These are phyloP conservation scores for Nicotiana noctiflora DNA, from an alignment of 257 asterid species.

Conservation along the genomic window DNA sequence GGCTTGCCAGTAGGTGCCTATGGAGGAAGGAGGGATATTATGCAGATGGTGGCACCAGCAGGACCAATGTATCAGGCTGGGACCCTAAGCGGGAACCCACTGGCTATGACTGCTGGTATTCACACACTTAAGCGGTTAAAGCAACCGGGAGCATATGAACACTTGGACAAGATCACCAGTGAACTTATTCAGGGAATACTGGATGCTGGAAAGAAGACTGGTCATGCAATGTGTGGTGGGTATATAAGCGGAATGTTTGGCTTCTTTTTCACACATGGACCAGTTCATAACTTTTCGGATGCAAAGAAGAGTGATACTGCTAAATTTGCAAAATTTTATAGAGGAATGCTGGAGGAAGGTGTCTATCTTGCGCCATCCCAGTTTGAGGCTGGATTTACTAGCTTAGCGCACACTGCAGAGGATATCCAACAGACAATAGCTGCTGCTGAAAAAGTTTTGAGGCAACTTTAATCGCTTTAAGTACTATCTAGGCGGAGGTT, in stretches of 20 bases:
- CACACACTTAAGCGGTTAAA: slow-evolving; percentile 78
- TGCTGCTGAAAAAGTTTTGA: slow-evolving; percentile 81
- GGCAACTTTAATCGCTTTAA: not conserved
- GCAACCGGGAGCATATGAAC: slow-evolving; percentile 60
- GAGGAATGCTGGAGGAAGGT: slow-evolving; percentile 93
- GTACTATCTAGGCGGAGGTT: not conserved
- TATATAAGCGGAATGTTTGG: slow-evolving; percentile 84
- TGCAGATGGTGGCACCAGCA: slow-evolving; percentile 99
- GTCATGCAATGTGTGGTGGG: slow-evolving; percentile 81
- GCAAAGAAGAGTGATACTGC: slow-evolving; percentile 87
- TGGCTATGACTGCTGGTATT: slow-evolving; percentile 98
- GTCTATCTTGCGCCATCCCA: slow-evolving; percentile 91
- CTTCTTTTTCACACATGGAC: slow-evolving; percentile 84
- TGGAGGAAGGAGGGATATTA: slow-evolving; percentile 90
- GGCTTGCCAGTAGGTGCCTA: slow-evolving; percentile 97
- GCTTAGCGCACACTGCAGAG: slow-evolving; percentile 72
- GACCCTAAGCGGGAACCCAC: slow-evolving; percentile 87
- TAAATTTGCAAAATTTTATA: slow-evolving; percentile 60
- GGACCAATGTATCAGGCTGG: slow-evolving; percentile 99
- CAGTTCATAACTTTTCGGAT: slow-evolving; percentile 65
- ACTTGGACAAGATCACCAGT: slow-evolving; percentile 61
- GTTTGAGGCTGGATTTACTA: slow-evolving; percentile 90
- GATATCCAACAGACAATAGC: slow-evolving; percentile 74
- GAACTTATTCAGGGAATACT: slow-evolving; percentile 63
- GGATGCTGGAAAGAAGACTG: slow-evolving; percentile 78